Conservation (phyloP, 495 filamentous ascomycete genomes). For the Penicillium bovifimosum region DNA sequence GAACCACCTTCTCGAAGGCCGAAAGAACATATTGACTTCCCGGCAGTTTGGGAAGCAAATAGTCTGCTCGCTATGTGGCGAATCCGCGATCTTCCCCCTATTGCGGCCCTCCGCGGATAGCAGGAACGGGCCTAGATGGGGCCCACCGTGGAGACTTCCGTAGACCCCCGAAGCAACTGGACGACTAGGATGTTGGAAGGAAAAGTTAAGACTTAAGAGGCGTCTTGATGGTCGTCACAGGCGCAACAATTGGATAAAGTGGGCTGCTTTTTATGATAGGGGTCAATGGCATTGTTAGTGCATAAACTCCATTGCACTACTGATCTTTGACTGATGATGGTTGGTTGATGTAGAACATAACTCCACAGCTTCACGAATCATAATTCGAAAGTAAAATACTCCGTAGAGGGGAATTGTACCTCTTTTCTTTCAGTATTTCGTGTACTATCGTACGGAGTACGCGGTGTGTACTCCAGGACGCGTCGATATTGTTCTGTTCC, state of each 20-base stretch:
- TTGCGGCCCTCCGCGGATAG: slow-evolving; percentile 10
- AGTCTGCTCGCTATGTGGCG: slow-evolving; percentile 16
- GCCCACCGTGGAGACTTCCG: slow-evolving; percentile 27
- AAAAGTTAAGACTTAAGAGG: no score
- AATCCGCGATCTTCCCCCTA: slow-evolving; percentile 7
- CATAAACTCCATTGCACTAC: slow-evolving; percentile 19
- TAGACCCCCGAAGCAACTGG: slow-evolving; percentile 18
- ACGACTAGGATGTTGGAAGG: slow-evolving; percentile 4
- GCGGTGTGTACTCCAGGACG: slow-evolving; percentile 11
- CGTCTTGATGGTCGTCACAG: background rate
- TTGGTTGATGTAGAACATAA: slow-evolving; percentile 10
- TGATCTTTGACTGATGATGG: slow-evolving; percentile 2
- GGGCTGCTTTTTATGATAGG: background rate
- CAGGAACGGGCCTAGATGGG: slow-evolving; percentile 22
- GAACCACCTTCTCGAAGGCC: slow-evolving; percentile 22
- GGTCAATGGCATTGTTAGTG: slow-evolving; percentile 16
- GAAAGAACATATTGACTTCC: slow-evolving; percentile 17
- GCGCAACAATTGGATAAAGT: background rate
- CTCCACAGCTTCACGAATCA: background rate
- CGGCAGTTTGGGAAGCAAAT: slow-evolving; percentile 19
- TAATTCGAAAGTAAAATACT: background rate
- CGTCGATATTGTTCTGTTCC: slow-evolving; percentile 1
- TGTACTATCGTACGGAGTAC: slow-evolving; percentile 5
- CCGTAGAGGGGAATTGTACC: background rate
- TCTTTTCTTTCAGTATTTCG: background rate